Percentiles rank a stretch among this genome's conserved stretches.
These are phyloP conservation scores for Brassica incana DNA, from an alignment of 345 rosid genomes.

Conservation along the genomic window DNA sequence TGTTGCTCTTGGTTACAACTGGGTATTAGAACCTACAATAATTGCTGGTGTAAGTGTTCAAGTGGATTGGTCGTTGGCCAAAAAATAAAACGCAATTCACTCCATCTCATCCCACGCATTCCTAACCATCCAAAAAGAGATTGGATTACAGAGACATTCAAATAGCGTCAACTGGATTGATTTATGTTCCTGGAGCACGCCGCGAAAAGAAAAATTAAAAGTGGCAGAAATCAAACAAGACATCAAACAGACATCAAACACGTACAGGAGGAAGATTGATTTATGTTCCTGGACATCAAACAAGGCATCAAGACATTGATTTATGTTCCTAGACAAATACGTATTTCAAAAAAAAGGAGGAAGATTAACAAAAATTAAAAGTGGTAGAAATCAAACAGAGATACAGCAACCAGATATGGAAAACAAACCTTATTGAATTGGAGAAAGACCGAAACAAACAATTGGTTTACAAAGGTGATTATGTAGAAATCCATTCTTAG, in stretches of 20 bases:
- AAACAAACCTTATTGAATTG: no score
- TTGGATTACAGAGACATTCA: not conserved
- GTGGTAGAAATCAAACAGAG: not conserved
- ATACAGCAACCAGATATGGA: not conserved
- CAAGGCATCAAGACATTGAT: not conserved
- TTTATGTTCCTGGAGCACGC: not conserved
- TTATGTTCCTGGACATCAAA: no score
- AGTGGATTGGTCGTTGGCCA: not conserved
- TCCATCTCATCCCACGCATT: no score
- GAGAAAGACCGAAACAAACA: no score
- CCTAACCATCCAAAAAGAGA: no score
- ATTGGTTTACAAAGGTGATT: not conserved
- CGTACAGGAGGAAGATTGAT: no score
- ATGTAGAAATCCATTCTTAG: not conserved
- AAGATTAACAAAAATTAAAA: not conserved
- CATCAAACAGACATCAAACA: no score
- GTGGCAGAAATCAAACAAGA: no score
- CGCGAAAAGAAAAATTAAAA: not conserved
- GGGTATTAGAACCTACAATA: slow-evolving; percentile 36
- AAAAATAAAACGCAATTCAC: no score
- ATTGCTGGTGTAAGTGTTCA: slow-evolving; percentile 72
- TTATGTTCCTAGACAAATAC: not conserved
- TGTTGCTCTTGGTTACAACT: no score
- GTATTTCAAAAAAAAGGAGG: not conserved
- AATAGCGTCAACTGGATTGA: not conserved